Conservation (phyloP, 805 yeast species). For the Zygosaccharomyces siamensis region DNA sequence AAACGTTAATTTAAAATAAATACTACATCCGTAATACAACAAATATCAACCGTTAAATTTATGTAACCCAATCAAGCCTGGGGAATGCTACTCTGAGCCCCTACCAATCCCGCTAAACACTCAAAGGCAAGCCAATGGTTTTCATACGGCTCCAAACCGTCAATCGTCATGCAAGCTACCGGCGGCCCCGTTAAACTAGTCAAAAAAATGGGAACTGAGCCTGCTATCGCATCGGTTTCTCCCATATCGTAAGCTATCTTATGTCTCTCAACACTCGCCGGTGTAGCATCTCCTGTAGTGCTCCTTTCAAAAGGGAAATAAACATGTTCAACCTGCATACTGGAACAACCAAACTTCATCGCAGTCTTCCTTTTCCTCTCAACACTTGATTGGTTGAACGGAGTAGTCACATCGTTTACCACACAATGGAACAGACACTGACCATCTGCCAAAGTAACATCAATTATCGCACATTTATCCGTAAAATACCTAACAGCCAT, state of each 20-base stretch:
- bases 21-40: too few relatives aligned
- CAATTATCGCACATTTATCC: not conserved
- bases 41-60: too few relatives aligned
- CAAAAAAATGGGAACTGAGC: not conserved
- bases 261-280: not conserved
- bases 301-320: not conserved
- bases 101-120: not conserved
- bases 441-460: not conserved
- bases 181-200: not conserved
- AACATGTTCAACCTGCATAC: not conserved
- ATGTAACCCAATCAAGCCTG: too few relatives aligned
- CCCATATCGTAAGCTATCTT: not conserved
- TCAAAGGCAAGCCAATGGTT: not conserved
- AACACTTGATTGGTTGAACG: not conserved
- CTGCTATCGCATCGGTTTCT: not conserved
- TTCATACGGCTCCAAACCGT: not conserved
- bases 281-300: not conserved
- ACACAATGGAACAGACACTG: not conserved
- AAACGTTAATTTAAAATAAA: too few relatives aligned
- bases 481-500: not conserved
- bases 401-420: not conserved
- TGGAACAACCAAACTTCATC: not conserved
- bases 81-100: not conserved
- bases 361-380: not conserved
- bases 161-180: not conserved